phyloP scores from a whole-genome alignment of 768 basidiomycete genomes.

The Rhodotorula toruloides region DNA sequence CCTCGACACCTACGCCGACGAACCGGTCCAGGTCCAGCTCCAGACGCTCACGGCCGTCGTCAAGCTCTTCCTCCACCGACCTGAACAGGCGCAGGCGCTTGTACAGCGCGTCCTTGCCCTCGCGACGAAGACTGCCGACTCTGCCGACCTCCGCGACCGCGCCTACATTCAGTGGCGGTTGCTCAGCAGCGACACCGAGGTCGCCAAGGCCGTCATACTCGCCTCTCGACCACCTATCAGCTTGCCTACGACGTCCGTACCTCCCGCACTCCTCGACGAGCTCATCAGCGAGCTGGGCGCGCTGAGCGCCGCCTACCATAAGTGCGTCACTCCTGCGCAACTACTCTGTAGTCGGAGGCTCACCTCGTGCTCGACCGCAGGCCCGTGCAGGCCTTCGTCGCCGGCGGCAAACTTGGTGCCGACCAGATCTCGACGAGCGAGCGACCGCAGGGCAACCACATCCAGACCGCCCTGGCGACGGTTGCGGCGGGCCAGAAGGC shows the following conservation, averaged over 20 bases:
- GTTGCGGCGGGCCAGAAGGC: slow-evolving; percentile 85
- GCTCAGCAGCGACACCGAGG: slow-evolving; percentile 86
- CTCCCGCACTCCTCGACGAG: slow-evolving; percentile 81
- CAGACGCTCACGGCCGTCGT: slow-evolving; percentile 82
- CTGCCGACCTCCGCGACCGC: slow-evolving; percentile 89
- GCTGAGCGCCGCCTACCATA: slow-evolving; percentile 93
- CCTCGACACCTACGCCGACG: slow-evolving; percentile 87
- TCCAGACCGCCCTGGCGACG: slow-evolving; percentile 62
- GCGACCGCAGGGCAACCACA: slow-evolving; percentile 6
- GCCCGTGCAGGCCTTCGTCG: slow-evolving; percentile 90
- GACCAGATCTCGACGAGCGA: slow-evolving; percentile 61
- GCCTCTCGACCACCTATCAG: slow-evolving; percentile 89
- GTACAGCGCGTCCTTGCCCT: slow-evolving; percentile 89
- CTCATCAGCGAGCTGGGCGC: slow-evolving; percentile 81
- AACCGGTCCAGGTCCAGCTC: slow-evolving; percentile 53
- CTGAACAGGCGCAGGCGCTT: slow-evolving; percentile 82
- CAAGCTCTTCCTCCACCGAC: slow-evolving; percentile 91
- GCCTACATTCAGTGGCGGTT: slow-evolving; percentile 98
- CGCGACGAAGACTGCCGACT: slow-evolving; percentile 95
- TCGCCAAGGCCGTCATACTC: slow-evolving; percentile 92
- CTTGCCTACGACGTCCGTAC: slow-evolving; percentile 82
- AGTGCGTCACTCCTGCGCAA: slow-evolving; percentile 44
- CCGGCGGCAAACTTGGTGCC: slow-evolving; percentile 78
- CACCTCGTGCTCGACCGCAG: background rate
- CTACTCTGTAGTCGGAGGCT: no score